These are phyloP conservation scores for Gossypium turneri DNA, from an alignment of 345 rosid genomes.

Conservation along the genomic window DNA sequence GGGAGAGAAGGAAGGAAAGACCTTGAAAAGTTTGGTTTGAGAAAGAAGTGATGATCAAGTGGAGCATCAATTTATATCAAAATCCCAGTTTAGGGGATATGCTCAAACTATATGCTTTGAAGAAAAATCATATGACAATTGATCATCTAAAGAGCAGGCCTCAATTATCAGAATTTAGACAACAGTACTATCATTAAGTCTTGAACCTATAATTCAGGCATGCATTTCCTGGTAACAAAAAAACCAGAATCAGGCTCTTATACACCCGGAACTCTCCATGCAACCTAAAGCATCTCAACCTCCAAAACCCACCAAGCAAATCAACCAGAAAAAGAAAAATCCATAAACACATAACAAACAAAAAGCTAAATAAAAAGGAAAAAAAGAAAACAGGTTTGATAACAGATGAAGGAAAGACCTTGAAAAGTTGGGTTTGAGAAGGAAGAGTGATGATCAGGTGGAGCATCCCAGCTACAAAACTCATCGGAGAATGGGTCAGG, in stretches of 20 bases:
- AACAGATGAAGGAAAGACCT: constrained; percentile 33
- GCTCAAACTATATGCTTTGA: constrained; percentile 2
- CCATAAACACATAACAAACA: constrained; percentile 11
- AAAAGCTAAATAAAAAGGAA: not conserved
- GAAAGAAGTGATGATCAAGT: constrained; percentile 49
- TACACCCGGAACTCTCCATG: constrained; percentile 10
- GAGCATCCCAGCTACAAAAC: constrained; percentile 26
- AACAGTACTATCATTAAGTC: constrained; percentile 2
- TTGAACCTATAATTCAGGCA: constrained; percentile 6
- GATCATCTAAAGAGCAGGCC: constrained; percentile 9
- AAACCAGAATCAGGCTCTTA: not conserved
- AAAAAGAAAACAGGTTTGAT: not conserved
- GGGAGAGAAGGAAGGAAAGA: constrained; percentile 1
- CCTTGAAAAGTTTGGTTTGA: constrained; percentile 61
- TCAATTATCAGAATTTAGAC: constrained; percentile 16
- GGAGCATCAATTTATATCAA: constrained; percentile 12
- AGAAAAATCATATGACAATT: not conserved
- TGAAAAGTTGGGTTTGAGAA: constrained; percentile 53
- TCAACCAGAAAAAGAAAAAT: constrained; percentile 6
- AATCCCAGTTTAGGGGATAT: not conserved
- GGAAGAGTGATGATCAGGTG: constrained; percentile 47
- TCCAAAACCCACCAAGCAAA: constrained; percentile 21
- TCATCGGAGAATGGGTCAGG: constrained; percentile 53
- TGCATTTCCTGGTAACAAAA: constrained; percentile 20
- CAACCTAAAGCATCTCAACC: not conserved